A percentile compares a stretch with the other conserved stretches of the same genome.
Evolutionary conservation across 106 monocot genomes (phyloP).

Genomic region (Dioscorea zingiberensis): DNA sequence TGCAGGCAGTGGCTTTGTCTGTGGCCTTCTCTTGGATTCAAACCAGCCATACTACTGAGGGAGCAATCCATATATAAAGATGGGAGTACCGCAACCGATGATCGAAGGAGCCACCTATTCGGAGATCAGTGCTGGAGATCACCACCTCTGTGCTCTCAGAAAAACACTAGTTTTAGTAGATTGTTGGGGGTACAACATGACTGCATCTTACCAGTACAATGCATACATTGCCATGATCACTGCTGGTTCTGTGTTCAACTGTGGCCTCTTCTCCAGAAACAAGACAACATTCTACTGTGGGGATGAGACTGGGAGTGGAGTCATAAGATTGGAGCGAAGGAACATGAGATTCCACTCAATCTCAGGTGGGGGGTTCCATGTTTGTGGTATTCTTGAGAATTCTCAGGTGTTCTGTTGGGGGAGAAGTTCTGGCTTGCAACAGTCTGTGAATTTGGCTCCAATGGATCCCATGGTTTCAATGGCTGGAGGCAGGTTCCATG

Average conservation of each 20-base stretch:
- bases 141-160: constrained; percentile 64
- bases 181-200: constrained; percentile 99
- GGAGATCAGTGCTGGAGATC: constrained; percentile 82
- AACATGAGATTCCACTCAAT: constrained; percentile 49
- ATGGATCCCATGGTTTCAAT: constrained; percentile 62
- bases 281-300: constrained; percentile 75
- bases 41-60: constrained; percentile 97
- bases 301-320: constrained; percentile 75
- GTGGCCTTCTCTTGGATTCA: constrained; percentile 70
- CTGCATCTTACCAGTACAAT: constrained; percentile 34
- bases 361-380: constrained; percentile 88
- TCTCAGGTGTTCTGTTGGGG: constrained; percentile 84
- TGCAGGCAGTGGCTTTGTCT: constrained; percentile 90
- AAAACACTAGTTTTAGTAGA: constrained; percentile 38
- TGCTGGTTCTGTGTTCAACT: constrained; percentile 88
- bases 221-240: constrained; percentile 42
- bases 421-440: constrained; percentile 50
- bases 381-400: constrained; percentile 70
- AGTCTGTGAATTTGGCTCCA: constrained; percentile 52
- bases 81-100: constrained; percentile 95
- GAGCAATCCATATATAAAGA: constrained; percentile 71
- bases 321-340: constrained; percentile 36
- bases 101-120: constrained; percentile 57
- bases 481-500: constrained; percentile 84
- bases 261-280: constrained; percentile 53